A percentile compares a stretch with the other conserved stretches of the same genome.
Evolutionary conservation across 208 protist genomes (phyloP).

Genomic region (Herpetomonas tarakana): DNA sequence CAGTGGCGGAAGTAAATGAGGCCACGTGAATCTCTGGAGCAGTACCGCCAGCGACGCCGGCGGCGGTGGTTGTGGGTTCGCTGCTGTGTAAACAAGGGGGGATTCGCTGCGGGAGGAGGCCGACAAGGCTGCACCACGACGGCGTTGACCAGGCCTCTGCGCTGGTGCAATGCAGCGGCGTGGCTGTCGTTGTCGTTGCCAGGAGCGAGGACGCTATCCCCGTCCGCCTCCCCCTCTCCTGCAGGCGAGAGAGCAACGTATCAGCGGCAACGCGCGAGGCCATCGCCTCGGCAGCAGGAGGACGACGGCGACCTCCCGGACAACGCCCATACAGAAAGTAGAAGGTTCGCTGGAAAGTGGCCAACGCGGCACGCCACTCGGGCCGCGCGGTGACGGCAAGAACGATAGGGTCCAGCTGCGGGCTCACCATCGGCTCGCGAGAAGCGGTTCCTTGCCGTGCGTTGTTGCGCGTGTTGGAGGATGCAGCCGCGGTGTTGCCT

Average conservation of each 20-base stretch:
- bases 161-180: too few species aligned
- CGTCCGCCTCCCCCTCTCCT: too few species aligned
- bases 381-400: constrained; percentile 12
- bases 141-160: constrained; percentile 3
- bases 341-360: constrained; percentile 49
- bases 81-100: not conserved
- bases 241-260: too few species aligned
- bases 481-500: too few species aligned
- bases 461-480: too few species aligned
- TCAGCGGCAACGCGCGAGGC: not conserved
- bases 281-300: too few species aligned
- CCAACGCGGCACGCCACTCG: constrained; percentile 37
- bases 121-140: constrained; percentile 41
- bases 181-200: too few species aligned
- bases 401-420: constrained; percentile 12
- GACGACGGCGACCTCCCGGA: too few species aligned
- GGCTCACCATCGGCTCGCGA: constrained; percentile 5
- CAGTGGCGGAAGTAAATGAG: too few species aligned
- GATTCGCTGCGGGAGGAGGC: constrained; percentile 1
- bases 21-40: too few species aligned
- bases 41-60: too few species aligned
- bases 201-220: too few species aligned
- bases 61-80: not conserved
- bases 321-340: constrained; percentile 51
- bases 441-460: not conserved